Base-by-base conservation (phyloP, 2,329 filamentous ascomycete species). In the Colletotrichum sidae region DNA sequence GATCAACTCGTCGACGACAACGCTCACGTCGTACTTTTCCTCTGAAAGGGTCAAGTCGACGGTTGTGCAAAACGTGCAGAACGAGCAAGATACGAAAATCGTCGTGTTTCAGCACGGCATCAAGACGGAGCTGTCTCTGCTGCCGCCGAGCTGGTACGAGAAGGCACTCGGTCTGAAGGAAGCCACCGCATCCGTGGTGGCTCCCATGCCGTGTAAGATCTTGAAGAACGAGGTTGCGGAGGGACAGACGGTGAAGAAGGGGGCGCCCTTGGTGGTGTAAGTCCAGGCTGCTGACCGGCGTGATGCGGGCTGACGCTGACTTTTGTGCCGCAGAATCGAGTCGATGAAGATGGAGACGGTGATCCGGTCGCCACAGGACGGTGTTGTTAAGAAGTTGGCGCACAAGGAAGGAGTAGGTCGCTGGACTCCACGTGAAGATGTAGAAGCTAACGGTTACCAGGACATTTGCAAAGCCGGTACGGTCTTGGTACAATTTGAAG, bases 201-300 rank as follows among this genome's bases (percentile, higher is more conserved):
- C 96, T 25, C 96, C 96, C 0, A 99, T 99, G 96, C 96, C 96
- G 2, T 98, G 96, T 80, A 98, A 98, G 81, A 91, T 99, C 34
- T 80, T 99, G 67, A 89, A 93, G 69, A 96, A 97, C 52, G 92
- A 97, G 77, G 93, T 97, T 0, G 80, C 85, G 35, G 93, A 93
- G 71, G 96, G 96, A 0, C 88, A 97, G 69, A 80, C 79, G 51
- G 96, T 99, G 13, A 89, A 89, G 75, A 96, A 95, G 80, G 94
- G 95, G 50, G 89, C 95, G 62, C 89, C 93, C 7, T 81, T 99
- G 63, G 92, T 98, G 11, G 94, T 98, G 81, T 90, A 77, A 84
- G 87, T 83, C 25, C 25, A 25, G 25, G 8, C 6, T 5, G 13
- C 38, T 25, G 11, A 2, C 6, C 5, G 25, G 15, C n/a, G 10